Evolutionary conservation across 345 rosid genomes (phyloP).

Genomic region (Alliaria petiolata): DNA sequence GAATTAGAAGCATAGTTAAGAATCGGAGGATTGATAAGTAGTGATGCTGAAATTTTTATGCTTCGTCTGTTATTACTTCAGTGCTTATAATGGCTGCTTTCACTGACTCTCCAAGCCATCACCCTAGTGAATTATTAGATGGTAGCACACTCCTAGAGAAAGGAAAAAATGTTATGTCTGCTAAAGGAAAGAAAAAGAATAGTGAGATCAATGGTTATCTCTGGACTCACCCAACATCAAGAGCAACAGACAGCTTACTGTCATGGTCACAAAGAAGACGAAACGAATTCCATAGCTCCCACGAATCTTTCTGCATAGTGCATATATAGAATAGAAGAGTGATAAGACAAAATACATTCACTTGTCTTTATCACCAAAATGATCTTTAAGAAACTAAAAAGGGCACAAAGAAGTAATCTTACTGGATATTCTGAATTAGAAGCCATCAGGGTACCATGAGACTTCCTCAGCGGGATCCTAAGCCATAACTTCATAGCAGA

Average conservation of each 20-base stretch:
- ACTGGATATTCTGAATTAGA: constrained; percentile 46
- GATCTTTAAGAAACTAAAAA: background rate
- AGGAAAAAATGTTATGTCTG: background rate
- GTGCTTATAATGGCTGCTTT: background rate
- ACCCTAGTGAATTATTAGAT: background rate
- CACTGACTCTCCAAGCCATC: background rate
- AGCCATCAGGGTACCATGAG: too few relatives aligned
- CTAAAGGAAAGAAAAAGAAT: background rate
- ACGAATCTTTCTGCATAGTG: constrained; percentile 74
- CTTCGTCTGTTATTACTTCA: background rate
- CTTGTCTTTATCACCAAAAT: background rate
- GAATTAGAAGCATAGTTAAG: background rate
- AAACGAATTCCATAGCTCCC: constrained; percentile 88
- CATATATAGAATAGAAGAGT: background rate
- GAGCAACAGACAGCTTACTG: constrained; percentile 61
- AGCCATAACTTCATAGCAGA: constrained; percentile 10
- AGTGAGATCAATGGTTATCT: background rate
- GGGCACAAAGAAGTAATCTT: constrained; percentile 23
- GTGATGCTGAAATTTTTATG: background rate
- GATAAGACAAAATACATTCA: too few relatives aligned
- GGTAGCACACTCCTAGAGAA: background rate
- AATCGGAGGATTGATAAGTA: background rate
- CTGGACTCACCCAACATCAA: constrained; percentile 41
- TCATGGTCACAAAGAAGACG: constrained; percentile 80
- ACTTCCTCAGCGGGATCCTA: background rate